Conservation (phyloP, 2,329 filamentous ascomycete species). For the Claviceps pazoutovae region DNA sequence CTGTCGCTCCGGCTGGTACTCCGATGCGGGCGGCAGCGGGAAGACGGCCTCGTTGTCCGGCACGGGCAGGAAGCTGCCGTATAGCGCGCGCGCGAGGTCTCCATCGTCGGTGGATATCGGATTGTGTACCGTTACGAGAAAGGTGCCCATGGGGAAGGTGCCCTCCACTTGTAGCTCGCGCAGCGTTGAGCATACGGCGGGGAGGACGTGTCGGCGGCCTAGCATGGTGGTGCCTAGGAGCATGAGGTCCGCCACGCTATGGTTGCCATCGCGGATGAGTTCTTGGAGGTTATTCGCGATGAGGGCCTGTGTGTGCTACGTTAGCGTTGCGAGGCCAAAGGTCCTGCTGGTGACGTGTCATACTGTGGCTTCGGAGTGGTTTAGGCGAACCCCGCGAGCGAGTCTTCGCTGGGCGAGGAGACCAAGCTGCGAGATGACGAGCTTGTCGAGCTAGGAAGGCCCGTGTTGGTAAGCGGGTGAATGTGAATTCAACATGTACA, state of each 20-base stretch:
- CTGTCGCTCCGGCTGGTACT: conserved; percentile 52
- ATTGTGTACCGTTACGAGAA: conserved; percentile 86
- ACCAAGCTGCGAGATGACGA: conserved; percentile 80
- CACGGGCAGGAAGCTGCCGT: conserved; percentile 79
- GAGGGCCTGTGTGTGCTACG: conserved; percentile 43
- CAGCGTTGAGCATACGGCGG: conserved; percentile 65
- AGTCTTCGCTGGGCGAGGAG: conserved; percentile 76
- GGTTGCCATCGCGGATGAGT: conserved; percentile 90
- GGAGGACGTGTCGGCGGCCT: conserved; percentile 79
- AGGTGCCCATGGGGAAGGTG: conserved; percentile 81
- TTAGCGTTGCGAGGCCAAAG: neutral
- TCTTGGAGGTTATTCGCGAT: conserved; percentile 88
- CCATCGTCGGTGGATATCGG: conserved; percentile 79
- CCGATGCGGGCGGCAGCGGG: conserved; percentile 46
- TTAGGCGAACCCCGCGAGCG: conserved; percentile 75
- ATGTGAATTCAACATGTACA: too few species aligned
- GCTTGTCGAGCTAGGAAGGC: conserved; percentile 70
- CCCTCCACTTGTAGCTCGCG: conserved; percentile 85
- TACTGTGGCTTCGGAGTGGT: conserved; percentile 79
- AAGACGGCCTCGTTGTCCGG: conserved; percentile 53
- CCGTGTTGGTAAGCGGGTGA: too few species aligned
- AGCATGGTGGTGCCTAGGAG: conserved; percentile 80
- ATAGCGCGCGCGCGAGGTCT: conserved; percentile 72
- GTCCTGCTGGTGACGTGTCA: neutral
- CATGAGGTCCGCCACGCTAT: conserved; percentile 90